These are phyloP conservation scores for Podospora tetraspora DNA, from an alignment of 495 filamentous ascomycete genomes.

Conservation along the genomic window DNA sequence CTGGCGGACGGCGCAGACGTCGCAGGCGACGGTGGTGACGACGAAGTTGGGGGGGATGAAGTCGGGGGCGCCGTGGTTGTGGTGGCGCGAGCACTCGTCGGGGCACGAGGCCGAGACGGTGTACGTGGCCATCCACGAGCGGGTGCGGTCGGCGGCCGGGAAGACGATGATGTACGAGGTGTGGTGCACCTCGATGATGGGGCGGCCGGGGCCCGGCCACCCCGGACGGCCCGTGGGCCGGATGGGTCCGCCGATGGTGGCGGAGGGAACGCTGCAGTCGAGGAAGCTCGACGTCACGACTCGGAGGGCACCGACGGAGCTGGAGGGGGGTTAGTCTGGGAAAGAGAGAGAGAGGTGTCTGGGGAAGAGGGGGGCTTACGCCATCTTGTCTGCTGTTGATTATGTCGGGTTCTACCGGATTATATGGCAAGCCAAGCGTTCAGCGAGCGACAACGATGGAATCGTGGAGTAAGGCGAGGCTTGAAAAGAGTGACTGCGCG, in stretches of 20 bases:
- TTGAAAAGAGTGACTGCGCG: slow-evolving; percentile 9
- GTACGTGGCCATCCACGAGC: slow-evolving; percentile 39
- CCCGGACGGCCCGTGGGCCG: no score
- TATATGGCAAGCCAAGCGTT: slow-evolving; percentile 4
- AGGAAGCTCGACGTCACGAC: slow-evolving; percentile 17
- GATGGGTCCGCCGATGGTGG: not conserved
- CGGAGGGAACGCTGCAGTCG: slow-evolving; percentile 6
- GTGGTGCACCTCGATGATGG: slow-evolving; percentile 23
- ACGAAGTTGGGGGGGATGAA: slow-evolving; percentile 35
- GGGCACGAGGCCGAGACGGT: slow-evolving; percentile 40
- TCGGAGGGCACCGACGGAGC: not conserved
- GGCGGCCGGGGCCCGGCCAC: not conserved
- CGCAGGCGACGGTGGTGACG: slow-evolving; percentile 34
- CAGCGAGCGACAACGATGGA: slow-evolving; percentile 3
- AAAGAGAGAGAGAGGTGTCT: not conserved
- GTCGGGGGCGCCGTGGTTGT: slow-evolving; percentile 17
- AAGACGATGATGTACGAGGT: slow-evolving; percentile 41
- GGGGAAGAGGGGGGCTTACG: not conserved
- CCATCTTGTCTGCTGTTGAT: slow-evolving; percentile 10
- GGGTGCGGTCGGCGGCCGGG: slow-evolving; percentile 37
- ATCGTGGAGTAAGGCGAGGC: not conserved
- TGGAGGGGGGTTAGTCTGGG: not conserved
- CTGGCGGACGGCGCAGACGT: slow-evolving; percentile 24
- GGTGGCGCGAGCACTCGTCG: slow-evolving; percentile 19
- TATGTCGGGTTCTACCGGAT: not conserved